A percentile compares a stretch with the other conserved stretches of the same genome.
phyloP scores from a whole-genome alignment of 1,284 basidiomycete genomes.

The Sporisorium exsertum region DNA sequence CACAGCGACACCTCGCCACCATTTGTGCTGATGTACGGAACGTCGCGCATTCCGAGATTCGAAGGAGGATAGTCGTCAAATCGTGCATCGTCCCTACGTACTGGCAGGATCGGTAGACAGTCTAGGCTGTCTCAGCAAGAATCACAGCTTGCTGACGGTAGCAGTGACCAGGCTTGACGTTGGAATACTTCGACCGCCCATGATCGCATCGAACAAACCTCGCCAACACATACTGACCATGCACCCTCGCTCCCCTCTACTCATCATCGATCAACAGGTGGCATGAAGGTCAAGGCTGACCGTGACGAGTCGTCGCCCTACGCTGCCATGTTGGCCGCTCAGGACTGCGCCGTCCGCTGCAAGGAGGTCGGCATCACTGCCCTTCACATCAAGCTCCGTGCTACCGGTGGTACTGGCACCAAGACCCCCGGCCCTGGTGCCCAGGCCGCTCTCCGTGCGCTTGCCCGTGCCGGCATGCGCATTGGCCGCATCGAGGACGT shows the following conservation, averaged over 20 bases:
- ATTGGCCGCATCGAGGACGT: slow-evolving; percentile 94
- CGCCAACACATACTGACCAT: slow-evolving; percentile 9
- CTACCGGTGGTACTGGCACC: slow-evolving; percentile 97
- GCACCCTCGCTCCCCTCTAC: neutral
- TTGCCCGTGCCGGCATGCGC: slow-evolving; percentile 97
- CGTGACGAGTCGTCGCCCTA: slow-evolving; percentile 99
- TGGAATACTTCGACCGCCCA: neutral
- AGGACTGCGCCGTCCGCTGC: slow-evolving; percentile 95
- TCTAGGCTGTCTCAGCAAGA: no score
- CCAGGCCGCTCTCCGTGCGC: slow-evolving; percentile 96
- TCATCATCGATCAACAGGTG: slow-evolving; percentile 73
- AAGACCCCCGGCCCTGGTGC: slow-evolving; percentile 99
- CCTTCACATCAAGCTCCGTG: slow-evolving; percentile 96
- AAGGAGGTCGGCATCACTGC: slow-evolving; percentile 98
- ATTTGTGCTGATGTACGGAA: neutral
- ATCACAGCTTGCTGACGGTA: neutral
- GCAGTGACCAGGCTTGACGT: neutral
- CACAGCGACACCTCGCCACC: neutral
- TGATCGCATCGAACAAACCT: neutral
- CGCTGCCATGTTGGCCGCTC: slow-evolving; percentile 98
- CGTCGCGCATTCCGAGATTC: neutral
- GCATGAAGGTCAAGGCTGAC: slow-evolving; percentile 99
- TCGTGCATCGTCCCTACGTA: no score
- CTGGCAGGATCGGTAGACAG: no score
- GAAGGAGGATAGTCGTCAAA: neutral